A percentile compares a stretch with the other conserved stretches of the same genome.
These are phyloP conservation scores for Talaromyces sp. DNA, from an alignment of 2,329 filamentous ascomycete genomes.

Conservation along the genomic window DNA sequence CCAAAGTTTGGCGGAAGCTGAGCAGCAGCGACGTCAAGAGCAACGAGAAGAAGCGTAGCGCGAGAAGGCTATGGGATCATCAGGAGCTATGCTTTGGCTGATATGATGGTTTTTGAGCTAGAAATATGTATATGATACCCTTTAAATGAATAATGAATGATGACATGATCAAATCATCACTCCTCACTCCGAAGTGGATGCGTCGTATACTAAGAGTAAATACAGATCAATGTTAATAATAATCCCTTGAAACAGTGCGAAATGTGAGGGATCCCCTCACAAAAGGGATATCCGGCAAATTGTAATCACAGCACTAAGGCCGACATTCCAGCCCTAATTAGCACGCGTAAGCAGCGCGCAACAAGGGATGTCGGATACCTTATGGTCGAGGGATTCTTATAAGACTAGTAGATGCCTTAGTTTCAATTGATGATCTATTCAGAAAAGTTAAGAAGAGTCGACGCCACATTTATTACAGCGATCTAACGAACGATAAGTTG, in stretches of 20 bases:
- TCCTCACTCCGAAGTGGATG: not conserved
- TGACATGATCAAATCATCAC: not conserved
- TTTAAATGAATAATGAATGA: not conserved
- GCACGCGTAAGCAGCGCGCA: constrained; percentile 10
- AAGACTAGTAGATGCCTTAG: not conserved
- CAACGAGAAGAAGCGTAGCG: not conserved
- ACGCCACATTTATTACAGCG: not conserved
- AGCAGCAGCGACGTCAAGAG: constrained; percentile 4
- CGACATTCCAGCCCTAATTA: constrained; percentile 8
- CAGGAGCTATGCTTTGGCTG: not conserved
- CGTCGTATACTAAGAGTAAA: not conserved
- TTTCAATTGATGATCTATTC: not conserved
- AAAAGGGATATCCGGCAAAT: not conserved
- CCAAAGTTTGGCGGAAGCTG: constrained; percentile 56
- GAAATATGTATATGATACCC: constrained; percentile 1
- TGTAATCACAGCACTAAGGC: not conserved
- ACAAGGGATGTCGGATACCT: constrained; percentile 5
- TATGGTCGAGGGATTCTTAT: not conserved
- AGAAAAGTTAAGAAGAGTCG: not conserved
- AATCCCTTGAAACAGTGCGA: not conserved
- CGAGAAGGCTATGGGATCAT: not conserved
- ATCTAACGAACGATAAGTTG: not conserved
- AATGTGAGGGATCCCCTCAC: not conserved
- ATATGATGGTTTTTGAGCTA: not conserved
- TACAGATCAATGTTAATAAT: not conserved